A percentile compares a stretch with the other conserved stretches of the same genome.
phyloP scores from a whole-genome alignment of 2,329 filamentous ascomycete genomes.

The Whalleya microplaca region DNA sequence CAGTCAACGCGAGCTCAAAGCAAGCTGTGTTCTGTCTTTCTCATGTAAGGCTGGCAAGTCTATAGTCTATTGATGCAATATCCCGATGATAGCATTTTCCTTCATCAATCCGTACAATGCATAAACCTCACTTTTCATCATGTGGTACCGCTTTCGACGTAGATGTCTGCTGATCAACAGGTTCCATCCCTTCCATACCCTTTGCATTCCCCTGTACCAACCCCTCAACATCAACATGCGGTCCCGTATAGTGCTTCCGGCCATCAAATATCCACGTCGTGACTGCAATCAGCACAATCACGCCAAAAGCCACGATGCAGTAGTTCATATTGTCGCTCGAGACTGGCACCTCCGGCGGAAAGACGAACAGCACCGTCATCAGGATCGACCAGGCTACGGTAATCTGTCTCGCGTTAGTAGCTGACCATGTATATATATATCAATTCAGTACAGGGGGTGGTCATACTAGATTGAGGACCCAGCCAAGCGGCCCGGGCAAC shows the following conservation, averaged over 20 bases:
- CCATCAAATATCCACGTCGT: slow-evolving; percentile 53
- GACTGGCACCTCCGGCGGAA: slow-evolving; percentile 69
- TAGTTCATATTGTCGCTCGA: slow-evolving; percentile 71
- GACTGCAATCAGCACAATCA: slow-evolving; percentile 50
- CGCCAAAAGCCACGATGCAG: slow-evolving; percentile 51
- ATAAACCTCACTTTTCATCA: neutral
- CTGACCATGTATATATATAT: neutral
- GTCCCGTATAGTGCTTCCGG: slow-evolving; percentile 50
- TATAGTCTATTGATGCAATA: too few relatives aligned
- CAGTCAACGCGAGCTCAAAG: too few relatives aligned
- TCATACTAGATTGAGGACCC: slow-evolving; percentile 60
- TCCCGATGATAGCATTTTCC: too few relatives aligned
- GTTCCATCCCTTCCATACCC: slow-evolving; percentile 22
- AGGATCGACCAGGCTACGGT: slow-evolving; percentile 68
- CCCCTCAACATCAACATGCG: slow-evolving; percentile 35
- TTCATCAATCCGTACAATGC: neutral
- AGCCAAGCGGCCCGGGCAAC: slow-evolving; percentile 58
- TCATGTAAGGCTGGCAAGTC: too few relatives aligned
- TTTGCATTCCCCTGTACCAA: slow-evolving; percentile 28
- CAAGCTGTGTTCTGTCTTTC: too few relatives aligned
- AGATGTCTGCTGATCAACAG: slow-evolving; percentile 1
- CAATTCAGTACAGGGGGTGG: neutral
- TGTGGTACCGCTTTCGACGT: slow-evolving; percentile 1
- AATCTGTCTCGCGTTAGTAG: slow-evolving; percentile 35
- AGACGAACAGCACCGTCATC: slow-evolving; percentile 77